Percentiles rank a stretch among this genome's conserved stretches.
These are phyloP conservation scores for Gynochthodes officinalis DNA, from an alignment of 257 asterid genomes.

Conservation along the genomic window DNA sequence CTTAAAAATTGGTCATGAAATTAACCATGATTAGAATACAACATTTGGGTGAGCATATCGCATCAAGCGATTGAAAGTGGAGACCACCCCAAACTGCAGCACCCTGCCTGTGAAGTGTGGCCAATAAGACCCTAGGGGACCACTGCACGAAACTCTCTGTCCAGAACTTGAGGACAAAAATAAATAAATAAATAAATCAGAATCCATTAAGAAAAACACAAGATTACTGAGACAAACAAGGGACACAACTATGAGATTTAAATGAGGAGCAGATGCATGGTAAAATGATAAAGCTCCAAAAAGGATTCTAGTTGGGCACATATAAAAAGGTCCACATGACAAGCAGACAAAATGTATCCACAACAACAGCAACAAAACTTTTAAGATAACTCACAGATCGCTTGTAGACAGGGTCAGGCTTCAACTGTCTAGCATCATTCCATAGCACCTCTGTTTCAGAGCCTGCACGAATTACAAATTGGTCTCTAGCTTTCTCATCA, in stretches of 20 bases:
- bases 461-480: slow-evolving; percentile 85
- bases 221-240: neutral
- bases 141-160: slow-evolving; percentile 96
- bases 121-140: slow-evolving; percentile 99
- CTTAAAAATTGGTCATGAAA: neutral
- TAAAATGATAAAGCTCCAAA: neutral
- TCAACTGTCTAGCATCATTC: slow-evolving; percentile 89
- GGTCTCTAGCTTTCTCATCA: slow-evolving; percentile 93
- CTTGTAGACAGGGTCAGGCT: slow-evolving; percentile 86
- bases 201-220: neutral
- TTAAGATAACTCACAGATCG: slow-evolving; percentile 51
- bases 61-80: slow-evolving; percentile 70
- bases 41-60: slow-evolving; percentile 93
- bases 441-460: slow-evolving; percentile 87
- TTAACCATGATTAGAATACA: slow-evolving; percentile 8
- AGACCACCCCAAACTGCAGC: slow-evolving; percentile 97
- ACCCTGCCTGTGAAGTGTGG: slow-evolving; percentile 94
- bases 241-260: neutral
- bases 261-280: no score
- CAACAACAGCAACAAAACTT: neutral
- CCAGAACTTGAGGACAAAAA: slow-evolving; percentile 65
- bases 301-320: neutral
- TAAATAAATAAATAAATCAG: slow-evolving; percentile 1
- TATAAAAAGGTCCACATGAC: neutral
- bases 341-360: no score